These are phyloP conservation scores for Sclerospora graminicola DNA, from an alignment of 352 stramenopile genomes.

Conservation along the genomic window DNA sequence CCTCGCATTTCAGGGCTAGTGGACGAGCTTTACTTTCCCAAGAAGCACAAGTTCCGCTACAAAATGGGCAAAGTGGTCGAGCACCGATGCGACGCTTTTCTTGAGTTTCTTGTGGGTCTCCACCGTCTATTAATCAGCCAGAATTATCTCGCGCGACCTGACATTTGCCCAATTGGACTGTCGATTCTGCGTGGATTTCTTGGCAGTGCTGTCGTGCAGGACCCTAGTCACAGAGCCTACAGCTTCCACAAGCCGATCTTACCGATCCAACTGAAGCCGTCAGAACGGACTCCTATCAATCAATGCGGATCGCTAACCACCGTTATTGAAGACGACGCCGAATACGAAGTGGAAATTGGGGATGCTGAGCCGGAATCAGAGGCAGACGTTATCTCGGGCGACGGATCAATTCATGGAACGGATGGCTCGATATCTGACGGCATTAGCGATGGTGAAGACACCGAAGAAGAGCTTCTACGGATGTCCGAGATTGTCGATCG, in stretches of 20 bases:
- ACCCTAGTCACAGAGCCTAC: slow-evolving; percentile 47
- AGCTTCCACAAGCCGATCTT: slow-evolving; percentile 41
- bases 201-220: slow-evolving; percentile 42
- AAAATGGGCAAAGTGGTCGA: slow-evolving; percentile 44
- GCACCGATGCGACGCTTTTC: slow-evolving; percentile 51
- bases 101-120: slow-evolving; percentile 49
- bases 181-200: slow-evolving; percentile 65
- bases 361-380: slow-evolving; percentile 29
- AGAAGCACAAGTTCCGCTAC: slow-evolving; percentile 51
- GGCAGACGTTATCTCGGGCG: slow-evolving; percentile 18
- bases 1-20: slow-evolving; percentile 31
- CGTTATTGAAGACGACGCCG: slow-evolving; percentile 44
- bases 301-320: slow-evolving; percentile 54
- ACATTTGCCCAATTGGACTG: slow-evolving; percentile 49
- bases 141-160: slow-evolving; percentile 37
- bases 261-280: slow-evolving; percentile 29
- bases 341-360: slow-evolving; percentile 26
- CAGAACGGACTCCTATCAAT: slow-evolving; percentile 39
- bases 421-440: slow-evolving; percentile 30
- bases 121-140: slow-evolving; percentile 58
- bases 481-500: slow-evolving; percentile 37
- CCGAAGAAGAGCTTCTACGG: slow-evolving; percentile 25
- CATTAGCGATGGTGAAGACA: slow-evolving; percentile 31
- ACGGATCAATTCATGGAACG: slow-evolving; percentile 30
- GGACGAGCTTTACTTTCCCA: slow-evolving; percentile 56